phyloP scores from a whole-genome alignment of 495 filamentous ascomycete genomes.

The Aspergillus baeticus region DNA sequence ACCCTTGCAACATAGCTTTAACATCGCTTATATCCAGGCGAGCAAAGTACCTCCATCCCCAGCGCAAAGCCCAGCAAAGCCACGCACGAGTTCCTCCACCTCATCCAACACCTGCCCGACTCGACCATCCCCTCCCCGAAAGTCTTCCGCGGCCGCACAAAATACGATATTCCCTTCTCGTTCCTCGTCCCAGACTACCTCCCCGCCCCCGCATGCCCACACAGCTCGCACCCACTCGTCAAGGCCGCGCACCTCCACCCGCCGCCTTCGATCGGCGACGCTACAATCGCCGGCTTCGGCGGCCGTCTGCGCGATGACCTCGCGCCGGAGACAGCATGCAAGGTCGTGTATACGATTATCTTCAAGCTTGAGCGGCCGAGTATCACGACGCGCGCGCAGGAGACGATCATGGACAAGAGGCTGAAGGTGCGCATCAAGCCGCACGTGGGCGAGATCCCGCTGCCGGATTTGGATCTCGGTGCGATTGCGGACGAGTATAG shows the following conservation, averaged over 20 bases:
- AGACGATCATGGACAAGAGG: constrained; percentile 23
- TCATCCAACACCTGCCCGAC: constrained; percentile 62
- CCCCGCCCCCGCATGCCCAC: constrained; percentile 52
- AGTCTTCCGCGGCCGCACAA: constrained; percentile 54
- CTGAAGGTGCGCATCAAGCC: constrained; percentile 65
- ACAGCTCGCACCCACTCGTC: constrained; percentile 41
- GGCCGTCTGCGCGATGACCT: constrained; percentile 58
- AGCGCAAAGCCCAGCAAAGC: constrained; percentile 4
- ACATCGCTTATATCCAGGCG: constrained; percentile 15
- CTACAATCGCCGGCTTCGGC: constrained; percentile 28
- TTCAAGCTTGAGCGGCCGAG: constrained; percentile 47
- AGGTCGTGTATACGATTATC: constrained; percentile 62
- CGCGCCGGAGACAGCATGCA: constrained; percentile 61
- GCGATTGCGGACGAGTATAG: constrained; percentile 56
- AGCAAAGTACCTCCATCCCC: constrained; percentile 14
- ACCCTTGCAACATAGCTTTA: neutral
- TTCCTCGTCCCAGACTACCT: constrained; percentile 71
- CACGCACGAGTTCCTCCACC: constrained; percentile 54
- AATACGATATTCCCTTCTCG: constrained; percentile 65
- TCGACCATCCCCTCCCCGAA: constrained; percentile 57
- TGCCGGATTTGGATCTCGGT: constrained; percentile 47
- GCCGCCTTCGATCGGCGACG: constrained; percentile 65
- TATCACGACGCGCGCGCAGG: constrained; percentile 46
- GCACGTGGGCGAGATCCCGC: constrained; percentile 59
- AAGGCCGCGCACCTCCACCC: constrained; percentile 65